A percentile compares a stretch with the other conserved stretches of the same genome.
phyloP scores from a whole-genome alignment of 73 alveolate genomes.

The Symbiodinium pilosum region DNA sequence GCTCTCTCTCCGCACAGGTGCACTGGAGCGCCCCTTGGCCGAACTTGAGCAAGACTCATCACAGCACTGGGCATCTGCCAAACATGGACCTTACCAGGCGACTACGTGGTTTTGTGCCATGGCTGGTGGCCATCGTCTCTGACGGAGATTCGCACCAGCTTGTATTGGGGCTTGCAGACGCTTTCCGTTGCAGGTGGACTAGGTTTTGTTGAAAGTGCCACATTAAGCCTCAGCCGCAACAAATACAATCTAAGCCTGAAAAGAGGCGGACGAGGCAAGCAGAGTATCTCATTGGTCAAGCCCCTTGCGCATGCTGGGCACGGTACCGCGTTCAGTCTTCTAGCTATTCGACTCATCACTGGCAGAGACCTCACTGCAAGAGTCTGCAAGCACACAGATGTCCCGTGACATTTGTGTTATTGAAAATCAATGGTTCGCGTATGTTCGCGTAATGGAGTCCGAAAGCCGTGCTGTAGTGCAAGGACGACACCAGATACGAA shows the following conservation, averaged over 20 bases:
- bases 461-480: too few relatives aligned
- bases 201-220: too few relatives aligned
- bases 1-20: conserved; percentile 33
- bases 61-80: too few relatives aligned
- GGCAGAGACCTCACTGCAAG: not conserved
- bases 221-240: too few relatives aligned
- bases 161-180: conserved; percentile 27
- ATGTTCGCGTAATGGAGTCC: too few relatives aligned
- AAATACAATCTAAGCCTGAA: too few relatives aligned
- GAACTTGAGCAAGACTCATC: too few relatives aligned
- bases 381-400: too few relatives aligned
- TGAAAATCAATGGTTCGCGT: too few relatives aligned
- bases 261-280: not conserved
- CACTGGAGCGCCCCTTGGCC: not conserved
- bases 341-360: not conserved
- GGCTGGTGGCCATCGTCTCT: conserved; percentile 46
- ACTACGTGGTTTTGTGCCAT: conserved; percentile 1
- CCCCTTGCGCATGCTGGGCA: not conserved
- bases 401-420: too few relatives aligned
- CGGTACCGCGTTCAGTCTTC: not conserved
- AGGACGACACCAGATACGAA: conserved; percentile 54
- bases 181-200: not conserved
- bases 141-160: conserved; percentile 12
- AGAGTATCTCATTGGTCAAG: not conserved
- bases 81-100: too few relatives aligned